Evolutionary conservation across 306 rosid species (phyloP).

Genomic region (Quercus gilva): DNA sequence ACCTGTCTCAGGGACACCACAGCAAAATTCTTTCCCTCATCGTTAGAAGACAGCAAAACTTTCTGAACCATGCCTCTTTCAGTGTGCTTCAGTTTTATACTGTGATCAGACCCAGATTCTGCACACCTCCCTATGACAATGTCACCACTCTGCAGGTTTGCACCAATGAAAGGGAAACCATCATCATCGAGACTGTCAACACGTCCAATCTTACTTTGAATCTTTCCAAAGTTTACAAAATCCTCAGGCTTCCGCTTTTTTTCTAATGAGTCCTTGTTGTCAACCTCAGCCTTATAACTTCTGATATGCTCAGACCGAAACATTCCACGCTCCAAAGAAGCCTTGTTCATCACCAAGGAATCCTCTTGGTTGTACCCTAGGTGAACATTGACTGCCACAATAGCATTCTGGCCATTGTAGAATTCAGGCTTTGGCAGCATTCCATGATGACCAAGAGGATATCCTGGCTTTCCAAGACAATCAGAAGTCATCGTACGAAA

Average conservation of each 20-base stretch:
- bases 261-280: constrained; percentile 68
- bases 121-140: constrained; percentile 83
- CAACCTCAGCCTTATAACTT: constrained; percentile 89
- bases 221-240: constrained; percentile 73
- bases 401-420: constrained; percentile 90
- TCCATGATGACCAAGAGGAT: constrained; percentile 31
- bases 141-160: constrained; percentile 87
- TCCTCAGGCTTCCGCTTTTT: constrained; percentile 81
- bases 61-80: constrained; percentile 95
- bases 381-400: constrained; percentile 96
- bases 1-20: constrained; percentile 98
- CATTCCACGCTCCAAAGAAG: constrained; percentile 98
- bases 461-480: constrained; percentile 69
- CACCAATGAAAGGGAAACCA: constrained; percentile 86
- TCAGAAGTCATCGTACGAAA: constrained; percentile 76
- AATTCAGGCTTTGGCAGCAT: constrained; percentile 67
- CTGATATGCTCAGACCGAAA: constrained; percentile 86
- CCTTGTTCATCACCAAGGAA: constrained; percentile 89
- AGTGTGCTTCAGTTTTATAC: constrained; percentile 86
- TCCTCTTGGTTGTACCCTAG: constrained; percentile 96
- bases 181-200: constrained; percentile 96
- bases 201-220: constrained; percentile 81
- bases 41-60: constrained; percentile 88
- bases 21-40: constrained; percentile 89
- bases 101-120: constrained; percentile 86